Evolutionary conservation across 2,329 filamentous ascomycete genomes (phyloP).

Genomic region (Cercospora sp.): DNA sequence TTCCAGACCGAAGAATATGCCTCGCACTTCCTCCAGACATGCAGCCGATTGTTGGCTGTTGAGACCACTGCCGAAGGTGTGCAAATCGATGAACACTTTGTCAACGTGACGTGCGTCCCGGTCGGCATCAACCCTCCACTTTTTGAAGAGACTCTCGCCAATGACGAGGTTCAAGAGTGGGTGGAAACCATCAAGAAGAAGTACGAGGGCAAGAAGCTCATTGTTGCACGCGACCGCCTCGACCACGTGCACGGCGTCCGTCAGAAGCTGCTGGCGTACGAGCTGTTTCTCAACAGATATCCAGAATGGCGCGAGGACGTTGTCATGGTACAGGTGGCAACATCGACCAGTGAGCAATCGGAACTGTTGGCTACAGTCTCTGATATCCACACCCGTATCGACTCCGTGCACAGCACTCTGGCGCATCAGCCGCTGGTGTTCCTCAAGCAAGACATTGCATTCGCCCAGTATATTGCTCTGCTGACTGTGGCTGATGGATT

Average conservation of each 20-base stretch:
- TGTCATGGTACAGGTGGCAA: constrained; percentile 89
- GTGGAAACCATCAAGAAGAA: constrained; percentile 76
- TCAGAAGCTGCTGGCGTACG: constrained; percentile 89
- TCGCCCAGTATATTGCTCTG: constrained; percentile 88
- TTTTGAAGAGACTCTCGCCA: constrained; percentile 57
- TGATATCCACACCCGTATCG: constrained; percentile 92
- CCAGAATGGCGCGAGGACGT: constrained; percentile 85
- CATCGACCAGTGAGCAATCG: constrained; percentile 82
- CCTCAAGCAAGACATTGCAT: constrained; percentile 90
- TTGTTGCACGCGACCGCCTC: constrained; percentile 91
- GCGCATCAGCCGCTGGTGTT: constrained; percentile 92
- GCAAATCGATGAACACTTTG: constrained; percentile 87
- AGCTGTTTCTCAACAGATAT: constrained; percentile 91
- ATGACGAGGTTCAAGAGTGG: constrained; percentile 74
- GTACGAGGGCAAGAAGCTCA: constrained; percentile 84
- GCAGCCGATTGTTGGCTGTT: constrained; percentile 84
- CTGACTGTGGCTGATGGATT: constrained; percentile 86
- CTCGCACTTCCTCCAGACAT: constrained; percentile 92
- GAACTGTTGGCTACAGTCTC: constrained; percentile 86
- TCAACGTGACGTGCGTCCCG: constrained; percentile 80
- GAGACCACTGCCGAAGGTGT: constrained; percentile 87
- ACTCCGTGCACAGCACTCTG: constrained; percentile 85
- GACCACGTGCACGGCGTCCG: constrained; percentile 89
- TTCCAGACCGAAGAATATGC: constrained; percentile 95
- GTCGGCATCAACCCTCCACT: constrained; percentile 89